These are phyloP conservation scores for Malus hybrid DNA, from an alignment of 331 rosid genomes.

Conservation along the genomic window DNA sequence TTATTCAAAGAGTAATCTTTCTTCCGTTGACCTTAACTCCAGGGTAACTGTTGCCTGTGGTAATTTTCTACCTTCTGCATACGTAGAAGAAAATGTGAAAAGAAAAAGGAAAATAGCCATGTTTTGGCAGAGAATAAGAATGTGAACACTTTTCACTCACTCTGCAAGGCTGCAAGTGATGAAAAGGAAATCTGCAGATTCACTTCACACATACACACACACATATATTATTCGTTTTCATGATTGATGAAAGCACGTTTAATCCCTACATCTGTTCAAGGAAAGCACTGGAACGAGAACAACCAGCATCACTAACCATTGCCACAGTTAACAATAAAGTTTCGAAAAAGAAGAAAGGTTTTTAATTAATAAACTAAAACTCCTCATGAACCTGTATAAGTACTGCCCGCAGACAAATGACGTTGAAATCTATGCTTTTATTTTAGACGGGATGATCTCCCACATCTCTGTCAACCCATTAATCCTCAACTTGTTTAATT, in stretches of 20 bases:
- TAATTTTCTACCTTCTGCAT: background rate
- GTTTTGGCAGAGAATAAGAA: too few relatives aligned
- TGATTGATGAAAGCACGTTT: constrained; percentile 3
- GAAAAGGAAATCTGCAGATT: background rate
- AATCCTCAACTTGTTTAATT: too few relatives aligned
- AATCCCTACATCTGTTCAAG: background rate
- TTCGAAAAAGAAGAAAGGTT: background rate
- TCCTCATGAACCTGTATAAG: background rate
- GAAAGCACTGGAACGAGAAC: background rate
- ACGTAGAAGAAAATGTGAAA: background rate
- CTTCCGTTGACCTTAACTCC: background rate
- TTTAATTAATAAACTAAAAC: background rate
- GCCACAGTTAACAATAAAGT: background rate
- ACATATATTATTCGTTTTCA: background rate
- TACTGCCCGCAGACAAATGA: background rate
- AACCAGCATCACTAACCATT: background rate
- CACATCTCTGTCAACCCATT: too few relatives aligned
- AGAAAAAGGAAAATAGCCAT: background rate
- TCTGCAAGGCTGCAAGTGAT: too few relatives aligned
- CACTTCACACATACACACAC: too few relatives aligned
- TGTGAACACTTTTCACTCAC: too few relatives aligned
- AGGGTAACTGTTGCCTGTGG: too few relatives aligned
- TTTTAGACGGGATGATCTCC: too few relatives aligned
- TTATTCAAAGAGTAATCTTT: background rate
- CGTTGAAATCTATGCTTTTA: too few relatives aligned